Base-by-base conservation (phyloP, 2,329 filamentous ascomycete species). In the Phialophora verrucosa region DNA sequence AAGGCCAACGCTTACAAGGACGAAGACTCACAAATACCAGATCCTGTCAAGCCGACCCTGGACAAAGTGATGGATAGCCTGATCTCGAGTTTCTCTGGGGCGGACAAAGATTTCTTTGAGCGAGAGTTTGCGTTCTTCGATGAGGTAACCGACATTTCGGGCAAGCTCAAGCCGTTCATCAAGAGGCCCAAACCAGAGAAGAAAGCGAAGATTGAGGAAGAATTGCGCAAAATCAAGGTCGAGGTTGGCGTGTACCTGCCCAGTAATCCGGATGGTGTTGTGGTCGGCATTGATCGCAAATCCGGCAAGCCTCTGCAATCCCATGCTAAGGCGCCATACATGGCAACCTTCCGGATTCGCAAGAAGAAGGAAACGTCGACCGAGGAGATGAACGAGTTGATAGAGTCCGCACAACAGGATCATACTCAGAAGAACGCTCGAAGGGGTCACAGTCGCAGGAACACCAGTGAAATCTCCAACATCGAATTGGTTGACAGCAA, bases 1-100 rank as follows among this genome's bases (percentile, higher is more conserved):
- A 99, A 98, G 78, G 95, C 95, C 35, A 99, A 99, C 77, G 91
- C 93, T 1, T 99, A 91, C 84, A 99, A 97, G 78, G 96, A 99
- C 71, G 94, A 99, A 74, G 92, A 97, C 72, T 93, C 90, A 14
- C 88, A 90, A 73, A 87, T 96, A 69, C 93, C 95, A 23, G 95
- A 99, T 78, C 87, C 88, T 3, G 91, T 97, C 75, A 99, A 99
- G 76, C 94, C 95, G 2, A 95, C 90, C 0, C 85, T 99, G 2
- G 96, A 99, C 79, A 88, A 88, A 62, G 95, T 99, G 71, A 96
- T 92, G 88, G 84, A 85, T 31, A 90, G 90, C 73, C 88, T 99
- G 82, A 87, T 97, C 61, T 82, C 86, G 11, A 92, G 91, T 76
- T 99, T 98, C 78, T 90, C 91, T 0, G 78, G 82, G 0, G 87